Percentiles rank a stretch among this genome's conserved stretches.
These are phyloP conservation scores for Groenewaldozyma tartarivorans DNA, from an alignment of 805 yeast species.

Conservation along the genomic window DNA sequence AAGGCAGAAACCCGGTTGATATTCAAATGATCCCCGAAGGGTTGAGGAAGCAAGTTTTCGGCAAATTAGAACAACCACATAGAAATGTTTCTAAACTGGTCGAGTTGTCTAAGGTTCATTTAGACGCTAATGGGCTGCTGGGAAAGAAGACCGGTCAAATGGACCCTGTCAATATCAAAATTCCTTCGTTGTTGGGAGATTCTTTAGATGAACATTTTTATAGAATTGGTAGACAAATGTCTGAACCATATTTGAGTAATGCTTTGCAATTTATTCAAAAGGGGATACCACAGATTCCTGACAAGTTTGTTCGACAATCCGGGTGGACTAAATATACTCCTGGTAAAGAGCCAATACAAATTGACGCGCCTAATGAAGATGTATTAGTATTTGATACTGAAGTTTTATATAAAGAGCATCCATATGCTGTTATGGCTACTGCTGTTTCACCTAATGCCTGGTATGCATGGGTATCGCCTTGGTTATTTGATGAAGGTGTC, in stretches of 20 bases:
- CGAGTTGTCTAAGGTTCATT: constrained; percentile 49
- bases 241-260: constrained; percentile 50
- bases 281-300: constrained; percentile 27
- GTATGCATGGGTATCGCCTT: constrained; percentile 95
- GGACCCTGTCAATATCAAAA: constrained; percentile 38
- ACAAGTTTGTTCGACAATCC: constrained; percentile 44
- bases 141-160: constrained; percentile 62
- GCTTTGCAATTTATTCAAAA: constrained; percentile 35
- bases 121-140: constrained; percentile 53
- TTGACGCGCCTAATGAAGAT: constrained; percentile 68
- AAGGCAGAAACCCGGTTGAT: constrained; percentile 23
- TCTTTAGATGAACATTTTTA: constrained; percentile 80
- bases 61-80: constrained; percentile 4
- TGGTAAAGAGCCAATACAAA: constrained; percentile 39
- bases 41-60: constrained; percentile 18
- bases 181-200: constrained; percentile 68
- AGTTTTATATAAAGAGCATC: constrained; percentile 63
- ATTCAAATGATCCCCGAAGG: constrained; percentile 21
- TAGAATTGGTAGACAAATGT: constrained; percentile 45
- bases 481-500: constrained; percentile 46
- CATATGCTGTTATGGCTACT: constrained; percentile 70
- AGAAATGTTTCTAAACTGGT: constrained; percentile 30
- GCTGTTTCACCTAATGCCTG: constrained; percentile 73
- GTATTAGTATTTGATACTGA: constrained; percentile 85
- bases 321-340: constrained; percentile 79